Evolutionary conservation across 768 basidiomycete genomes (phyloP), one percentile per base, ranked within the genome.

Genomic region (Lentinus brumalis): DNA sequence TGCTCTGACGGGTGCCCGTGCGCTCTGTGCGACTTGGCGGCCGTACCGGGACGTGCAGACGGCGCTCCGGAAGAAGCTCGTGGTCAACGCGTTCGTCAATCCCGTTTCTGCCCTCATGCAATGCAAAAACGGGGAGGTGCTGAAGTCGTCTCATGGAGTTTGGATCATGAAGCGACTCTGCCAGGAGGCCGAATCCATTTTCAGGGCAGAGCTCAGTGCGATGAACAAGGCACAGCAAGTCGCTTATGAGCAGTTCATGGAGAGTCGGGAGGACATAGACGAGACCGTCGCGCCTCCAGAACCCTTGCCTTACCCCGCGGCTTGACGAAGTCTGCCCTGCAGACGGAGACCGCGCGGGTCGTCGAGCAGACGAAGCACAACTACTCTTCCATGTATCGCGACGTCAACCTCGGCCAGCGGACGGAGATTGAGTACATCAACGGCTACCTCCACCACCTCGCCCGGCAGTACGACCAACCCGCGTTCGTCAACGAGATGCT

Each of bases 371-470:
- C 92, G 4, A 76, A 74, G 44, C 75, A 76, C 14, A 94, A 95
- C 70, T 81, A 86, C 53, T 94, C 93, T 6, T 92, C 89, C 15
- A 97, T 94, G 85, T 78, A 94, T 16, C 71, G 78, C 15, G 94
- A 96, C 69, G 72, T 96, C 31, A 55, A 57, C 63, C 73, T 74
- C 35, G 87, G 87, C 45, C 76, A 77, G 53, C 62, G 69, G 5
- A 95, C 94, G 0, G 95, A 98, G 76, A 82, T 98, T 26, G 83
- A 89, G 16, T 91, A 77, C 67, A 78, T 97, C 67, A 94, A 92
- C 61, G 95, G 96, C 5, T 92, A 94, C 71, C 73, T 98, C 51
- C 69, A 86, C 31, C 74, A 76, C 8, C 74, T 94, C 8, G 96
- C 89, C 29, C 66, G 74, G 50, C 72, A 78, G 41, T 82, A 88